phyloP scores from a whole-genome alignment of 2,329 filamentous ascomycete species.

The Cytospora chrysosperma region DNA sequence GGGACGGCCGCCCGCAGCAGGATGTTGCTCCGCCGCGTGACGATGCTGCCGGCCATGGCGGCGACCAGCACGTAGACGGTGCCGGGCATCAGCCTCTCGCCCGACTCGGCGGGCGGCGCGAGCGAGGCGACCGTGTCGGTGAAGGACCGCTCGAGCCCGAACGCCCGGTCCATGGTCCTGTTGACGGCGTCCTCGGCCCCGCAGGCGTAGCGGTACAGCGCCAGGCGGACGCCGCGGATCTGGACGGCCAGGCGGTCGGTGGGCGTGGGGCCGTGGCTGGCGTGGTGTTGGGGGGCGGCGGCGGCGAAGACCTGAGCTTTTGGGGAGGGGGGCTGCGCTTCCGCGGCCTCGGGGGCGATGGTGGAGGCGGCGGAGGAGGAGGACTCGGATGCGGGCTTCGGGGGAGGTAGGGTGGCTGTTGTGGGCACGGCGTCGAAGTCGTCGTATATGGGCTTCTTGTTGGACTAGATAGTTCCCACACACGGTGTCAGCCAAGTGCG shows the following conservation, averaged over 20 bases:
- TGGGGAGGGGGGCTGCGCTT: slow-evolving; percentile 30
- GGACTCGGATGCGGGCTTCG: slow-evolving; percentile 31
- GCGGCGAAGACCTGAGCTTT: slow-evolving; percentile 23
- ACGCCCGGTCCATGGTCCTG: slow-evolving; percentile 72
- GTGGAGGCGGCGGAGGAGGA: slow-evolving; percentile 31
- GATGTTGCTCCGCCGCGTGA: slow-evolving; percentile 83
- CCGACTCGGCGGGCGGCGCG: slow-evolving; percentile 79
- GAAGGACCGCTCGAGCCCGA: slow-evolving; percentile 85
- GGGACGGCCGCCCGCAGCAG: slow-evolving; percentile 76
- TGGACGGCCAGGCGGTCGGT: slow-evolving; percentile 86
- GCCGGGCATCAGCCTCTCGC: slow-evolving; percentile 87
- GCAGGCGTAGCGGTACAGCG: slow-evolving; percentile 73
- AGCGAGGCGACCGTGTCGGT: slow-evolving; percentile 86
- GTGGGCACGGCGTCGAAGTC: slow-evolving; percentile 48
- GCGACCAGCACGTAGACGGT: slow-evolving; percentile 89
- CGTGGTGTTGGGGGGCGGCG: no score
- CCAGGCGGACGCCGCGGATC: slow-evolving; percentile 76
- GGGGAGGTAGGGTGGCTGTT: slow-evolving; percentile 21
- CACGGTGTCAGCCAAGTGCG: slow-evolving; percentile 21
- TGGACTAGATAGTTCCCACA: slow-evolving; percentile 35
- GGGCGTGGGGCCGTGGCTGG: slow-evolving; percentile 62
- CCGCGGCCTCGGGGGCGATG: slow-evolving; percentile 32
- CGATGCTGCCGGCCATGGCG: slow-evolving; percentile 91
- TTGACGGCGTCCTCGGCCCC: slow-evolving; percentile 81
- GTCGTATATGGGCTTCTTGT: slow-evolving; percentile 80